phyloP scores from a whole-genome alignment of 2,329 filamentous ascomycete genomes.

The Coniochaeta sp. region DNA sequence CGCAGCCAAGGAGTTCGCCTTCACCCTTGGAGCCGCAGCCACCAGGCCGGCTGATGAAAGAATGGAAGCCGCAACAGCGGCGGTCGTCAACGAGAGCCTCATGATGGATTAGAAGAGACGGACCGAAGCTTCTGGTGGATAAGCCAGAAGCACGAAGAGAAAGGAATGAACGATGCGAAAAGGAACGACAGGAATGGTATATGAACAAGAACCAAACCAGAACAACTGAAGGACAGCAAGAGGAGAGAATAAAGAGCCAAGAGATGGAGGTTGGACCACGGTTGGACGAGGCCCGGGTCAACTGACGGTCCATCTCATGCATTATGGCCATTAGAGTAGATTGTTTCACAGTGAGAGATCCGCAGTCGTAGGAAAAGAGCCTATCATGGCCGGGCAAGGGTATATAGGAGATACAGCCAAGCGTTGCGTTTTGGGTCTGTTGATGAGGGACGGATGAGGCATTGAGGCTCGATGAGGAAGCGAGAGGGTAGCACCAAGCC shows the following conservation, averaged over 20 bases:
- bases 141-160: conserved; percentile 5
- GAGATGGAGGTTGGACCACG: background rate
- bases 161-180: conserved; percentile 8
- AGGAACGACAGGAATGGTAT: background rate
- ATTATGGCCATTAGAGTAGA: conserved; percentile 1
- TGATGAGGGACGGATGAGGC: background rate
- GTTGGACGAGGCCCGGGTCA: conserved; percentile 4
- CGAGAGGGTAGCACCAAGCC: background rate
- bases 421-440: conserved; percentile 1
- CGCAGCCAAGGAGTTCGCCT: conserved; percentile 11
- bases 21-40: conserved; percentile 20
- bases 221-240: background rate
- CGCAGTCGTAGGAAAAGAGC: conserved; percentile 1
- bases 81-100: conserved; percentile 23
- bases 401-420: conserved; percentile 3
- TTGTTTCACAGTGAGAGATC: conserved; percentile 9
- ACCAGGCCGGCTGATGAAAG: conserved; percentile 18
- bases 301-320: conserved; percentile 6
- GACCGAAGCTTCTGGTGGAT: conserved; percentile 1
- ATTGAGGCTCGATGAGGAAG: background rate
- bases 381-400: conserved; percentile 5
- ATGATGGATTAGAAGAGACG: conserved; percentile 17
- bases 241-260: conserved; percentile 3
- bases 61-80: conserved; percentile 24
- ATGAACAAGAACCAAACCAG: background rate